Evolutionary conservation across 106 monocot species (phyloP).

Genomic region (Platanthera zijinensis): DNA sequence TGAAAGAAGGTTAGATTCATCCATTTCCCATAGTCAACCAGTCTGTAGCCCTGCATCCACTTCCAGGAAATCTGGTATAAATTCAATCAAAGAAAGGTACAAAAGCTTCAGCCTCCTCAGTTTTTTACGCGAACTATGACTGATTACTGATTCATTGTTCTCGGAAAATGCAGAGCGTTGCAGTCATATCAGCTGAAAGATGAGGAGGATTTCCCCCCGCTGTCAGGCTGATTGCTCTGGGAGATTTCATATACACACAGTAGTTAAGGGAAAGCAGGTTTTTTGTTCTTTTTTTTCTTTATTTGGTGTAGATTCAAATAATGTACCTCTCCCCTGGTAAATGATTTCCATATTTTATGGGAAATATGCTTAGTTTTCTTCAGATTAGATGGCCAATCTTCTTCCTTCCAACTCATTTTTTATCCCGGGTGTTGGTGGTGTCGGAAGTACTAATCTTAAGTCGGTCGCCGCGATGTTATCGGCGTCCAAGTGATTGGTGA

Average conservation of each 20-base stretch:
- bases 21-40: conserved; percentile 11
- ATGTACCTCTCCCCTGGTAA: too few species aligned
- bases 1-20: conserved; percentile 12
- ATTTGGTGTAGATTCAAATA: too few species aligned
- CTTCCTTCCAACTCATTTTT: too few species aligned
- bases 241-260: neutral
- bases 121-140: neutral
- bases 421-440: too few species aligned
- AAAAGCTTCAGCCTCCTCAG: neutral
- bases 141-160: neutral
- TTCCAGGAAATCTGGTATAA: conserved; percentile 6
- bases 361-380: too few species aligned
- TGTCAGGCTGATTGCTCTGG: conserved; percentile 13
- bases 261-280: too few species aligned
- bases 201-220: conserved; percentile 53
- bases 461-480: too few species aligned
- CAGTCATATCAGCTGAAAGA: conserved; percentile 41
- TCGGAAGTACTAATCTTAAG: too few species aligned
- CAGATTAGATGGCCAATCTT: too few species aligned
- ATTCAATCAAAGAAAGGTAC: conserved; percentile 26
- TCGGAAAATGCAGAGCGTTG: conserved; percentile 18
- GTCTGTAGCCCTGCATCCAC: conserved; percentile 5
- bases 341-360: too few species aligned
- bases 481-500: too few species aligned
- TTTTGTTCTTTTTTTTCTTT: too few species aligned